Conservation (phyloP, 83 land plant genomes). For the Picea mariana region DNA sequence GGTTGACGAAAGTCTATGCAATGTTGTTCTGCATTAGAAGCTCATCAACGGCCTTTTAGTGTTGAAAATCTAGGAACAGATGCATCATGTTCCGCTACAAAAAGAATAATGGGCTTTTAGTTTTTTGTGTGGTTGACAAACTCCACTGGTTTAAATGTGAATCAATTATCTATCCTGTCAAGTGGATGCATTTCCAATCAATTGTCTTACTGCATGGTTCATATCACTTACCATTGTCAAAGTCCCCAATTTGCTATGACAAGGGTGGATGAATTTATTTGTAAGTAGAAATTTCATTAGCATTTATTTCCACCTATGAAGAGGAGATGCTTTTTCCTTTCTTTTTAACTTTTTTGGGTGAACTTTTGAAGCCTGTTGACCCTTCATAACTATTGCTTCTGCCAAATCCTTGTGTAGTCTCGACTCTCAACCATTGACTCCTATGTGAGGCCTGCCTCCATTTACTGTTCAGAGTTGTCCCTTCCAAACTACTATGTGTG, state of each 20-base stretch:
- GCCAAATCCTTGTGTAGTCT: too few species aligned
- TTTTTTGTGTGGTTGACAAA: conserved; percentile 4
- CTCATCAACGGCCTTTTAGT: conserved; percentile 41
- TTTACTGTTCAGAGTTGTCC: not conserved
- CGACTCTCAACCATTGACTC: too few species aligned
- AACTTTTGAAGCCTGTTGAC: not conserved
- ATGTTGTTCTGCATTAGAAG: conserved; percentile 27
- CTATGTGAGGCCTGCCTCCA: not conserved
- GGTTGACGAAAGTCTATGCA: conserved; percentile 28
- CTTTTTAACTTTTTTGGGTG: not conserved
- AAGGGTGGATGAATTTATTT: conserved; percentile 6
- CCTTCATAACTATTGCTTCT: not conserved
- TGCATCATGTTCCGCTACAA: conserved; percentile 22
- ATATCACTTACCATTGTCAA: not conserved
- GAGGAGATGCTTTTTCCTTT: not conserved
- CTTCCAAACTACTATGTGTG: too few species aligned
- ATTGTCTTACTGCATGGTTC: too few species aligned
- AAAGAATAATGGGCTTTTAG: not conserved
- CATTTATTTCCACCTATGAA: not conserved
- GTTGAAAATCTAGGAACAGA: conserved; percentile 41
- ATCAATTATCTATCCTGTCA: not conserved
- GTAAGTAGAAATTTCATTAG: not conserved
- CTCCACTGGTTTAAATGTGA: not conserved
- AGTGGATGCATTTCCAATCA: not conserved
- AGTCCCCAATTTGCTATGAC: not conserved